Conservation (phyloP, 148 eudicot genomes). For the Beta vulgaris region DNA sequence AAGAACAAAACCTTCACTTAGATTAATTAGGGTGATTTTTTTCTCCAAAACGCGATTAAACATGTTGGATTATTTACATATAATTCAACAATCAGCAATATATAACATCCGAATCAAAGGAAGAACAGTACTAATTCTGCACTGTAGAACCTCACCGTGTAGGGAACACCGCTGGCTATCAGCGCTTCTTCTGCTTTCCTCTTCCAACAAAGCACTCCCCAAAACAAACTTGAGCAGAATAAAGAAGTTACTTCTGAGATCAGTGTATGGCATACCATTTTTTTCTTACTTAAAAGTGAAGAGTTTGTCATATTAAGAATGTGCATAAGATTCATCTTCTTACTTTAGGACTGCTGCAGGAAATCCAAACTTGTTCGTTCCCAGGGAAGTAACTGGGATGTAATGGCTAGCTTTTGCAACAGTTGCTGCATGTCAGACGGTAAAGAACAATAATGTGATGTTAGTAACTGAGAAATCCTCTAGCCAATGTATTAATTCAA, state of each 20-base stretch:
- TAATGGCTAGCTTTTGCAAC: conserved; percentile 68
- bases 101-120: neutral
- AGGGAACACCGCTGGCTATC: conserved; percentile 87
- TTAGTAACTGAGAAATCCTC: neutral
- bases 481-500: neutral
- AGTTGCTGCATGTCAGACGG: conserved; percentile 54
- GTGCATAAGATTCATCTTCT: conserved; percentile 27
- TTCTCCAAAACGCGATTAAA: no score
- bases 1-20: no score
- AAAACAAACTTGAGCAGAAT: conserved; percentile 62
- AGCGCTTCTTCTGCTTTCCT: conserved; percentile 91
- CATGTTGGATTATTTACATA: no score
- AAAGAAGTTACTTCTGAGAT: conserved; percentile 12
- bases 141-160: conserved; percentile 59
- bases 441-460: neutral
- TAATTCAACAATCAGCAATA: neutral
- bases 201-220: conserved; percentile 94
- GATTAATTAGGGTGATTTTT: no score
- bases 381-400: conserved; percentile 74
- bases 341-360: conserved; percentile 93
- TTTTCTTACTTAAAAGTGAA: neutral
- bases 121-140: neutral
- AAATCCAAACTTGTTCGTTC: conserved; percentile 89
- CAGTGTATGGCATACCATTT: neutral
- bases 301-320: neutral